phyloP scores from a whole-genome alignment of 73 alveolate genomes.

The Paramecium primaurelia region DNA sequence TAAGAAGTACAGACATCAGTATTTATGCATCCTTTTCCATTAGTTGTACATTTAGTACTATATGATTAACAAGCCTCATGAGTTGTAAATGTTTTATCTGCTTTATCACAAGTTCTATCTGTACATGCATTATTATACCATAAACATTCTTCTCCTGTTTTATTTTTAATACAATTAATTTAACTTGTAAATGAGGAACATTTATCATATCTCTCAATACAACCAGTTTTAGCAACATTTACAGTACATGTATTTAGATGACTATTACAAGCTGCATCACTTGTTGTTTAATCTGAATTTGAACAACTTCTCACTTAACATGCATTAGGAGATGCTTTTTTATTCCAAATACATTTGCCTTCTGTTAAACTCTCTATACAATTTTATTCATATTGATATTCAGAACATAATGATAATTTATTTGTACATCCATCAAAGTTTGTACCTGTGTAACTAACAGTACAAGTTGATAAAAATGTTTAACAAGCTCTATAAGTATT shows the following conservation, averaged over 20 bases:
- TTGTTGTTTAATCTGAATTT: background rate
- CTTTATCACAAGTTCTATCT: background rate
- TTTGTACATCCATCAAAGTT: background rate
- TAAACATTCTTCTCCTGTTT: background rate
- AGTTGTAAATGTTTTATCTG: slow-evolving; percentile 2
- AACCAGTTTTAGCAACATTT: background rate
- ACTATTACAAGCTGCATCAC: background rate
- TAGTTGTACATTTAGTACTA: slow-evolving; percentile 1
- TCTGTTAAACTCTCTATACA: background rate
- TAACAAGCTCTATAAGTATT: background rate
- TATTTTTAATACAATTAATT: background rate
- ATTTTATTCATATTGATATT: background rate
- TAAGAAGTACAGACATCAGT: background rate
- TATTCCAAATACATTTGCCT: slow-evolving; percentile 11
- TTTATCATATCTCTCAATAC: background rate
- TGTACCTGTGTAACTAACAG: slow-evolving; percentile 9
- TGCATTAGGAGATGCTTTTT: background rate
- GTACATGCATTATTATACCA: slow-evolving; percentile 16
- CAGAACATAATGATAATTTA: background rate
- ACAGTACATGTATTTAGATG: background rate
- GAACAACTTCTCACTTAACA: background rate
- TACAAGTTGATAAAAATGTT: background rate
- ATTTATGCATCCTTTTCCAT: slow-evolving; percentile 4
- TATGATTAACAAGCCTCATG: background rate
- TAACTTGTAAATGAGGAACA: background rate